Evolutionary conservation across 2,329 filamentous ascomycete genomes (phyloP).

Genomic region (Aureobasidium sp.): DNA sequence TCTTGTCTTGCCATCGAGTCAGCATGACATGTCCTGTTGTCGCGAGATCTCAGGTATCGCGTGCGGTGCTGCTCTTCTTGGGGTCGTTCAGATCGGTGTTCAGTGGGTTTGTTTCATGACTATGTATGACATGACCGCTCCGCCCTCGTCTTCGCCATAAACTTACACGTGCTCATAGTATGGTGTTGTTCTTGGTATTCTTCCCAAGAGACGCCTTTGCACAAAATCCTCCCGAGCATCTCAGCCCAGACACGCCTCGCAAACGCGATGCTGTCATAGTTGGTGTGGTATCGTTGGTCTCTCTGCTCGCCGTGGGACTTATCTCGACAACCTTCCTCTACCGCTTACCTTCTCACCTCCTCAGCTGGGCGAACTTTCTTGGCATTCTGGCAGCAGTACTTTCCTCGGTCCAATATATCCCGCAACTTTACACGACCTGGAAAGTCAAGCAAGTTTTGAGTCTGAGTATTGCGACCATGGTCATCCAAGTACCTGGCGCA

Average conservation of each 20-base stretch:
- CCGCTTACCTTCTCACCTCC: constrained; percentile 56
- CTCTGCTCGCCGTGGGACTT: constrained; percentile 66
- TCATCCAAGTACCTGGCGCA: constrained; percentile 90
- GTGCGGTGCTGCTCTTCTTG: constrained; percentile 77
- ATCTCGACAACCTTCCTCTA: constrained; percentile 58
- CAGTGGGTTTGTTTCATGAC: constrained; percentile 89
- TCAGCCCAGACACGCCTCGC: constrained; percentile 41
- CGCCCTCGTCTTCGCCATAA: too few relatives aligned
- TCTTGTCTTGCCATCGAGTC: constrained; percentile 74
- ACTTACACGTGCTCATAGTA: constrained; percentile 45
- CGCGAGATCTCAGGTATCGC: constrained; percentile 71
- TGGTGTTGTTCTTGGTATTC: constrained; percentile 90
- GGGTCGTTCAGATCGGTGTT: constrained; percentile 81
- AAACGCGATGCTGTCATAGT: constrained; percentile 76
- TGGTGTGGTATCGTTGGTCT: constrained; percentile 63
- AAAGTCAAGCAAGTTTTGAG: constrained; percentile 78
- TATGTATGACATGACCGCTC: constrained; percentile 59
- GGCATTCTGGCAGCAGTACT: constrained; percentile 73
- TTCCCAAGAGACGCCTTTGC: constrained; percentile 57
- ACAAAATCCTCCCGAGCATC: constrained; percentile 34
- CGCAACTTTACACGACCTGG: constrained; percentile 91
- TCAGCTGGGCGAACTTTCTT: constrained; percentile 76
- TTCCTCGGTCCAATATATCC: constrained; percentile 84
- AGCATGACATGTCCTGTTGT: constrained; percentile 80
- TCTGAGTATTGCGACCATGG: constrained; percentile 95